Evolutionary conservation across 2,329 filamentous ascomycete genomes (phyloP).

Genomic region (Pseudohalonectria lignicola): DNA sequence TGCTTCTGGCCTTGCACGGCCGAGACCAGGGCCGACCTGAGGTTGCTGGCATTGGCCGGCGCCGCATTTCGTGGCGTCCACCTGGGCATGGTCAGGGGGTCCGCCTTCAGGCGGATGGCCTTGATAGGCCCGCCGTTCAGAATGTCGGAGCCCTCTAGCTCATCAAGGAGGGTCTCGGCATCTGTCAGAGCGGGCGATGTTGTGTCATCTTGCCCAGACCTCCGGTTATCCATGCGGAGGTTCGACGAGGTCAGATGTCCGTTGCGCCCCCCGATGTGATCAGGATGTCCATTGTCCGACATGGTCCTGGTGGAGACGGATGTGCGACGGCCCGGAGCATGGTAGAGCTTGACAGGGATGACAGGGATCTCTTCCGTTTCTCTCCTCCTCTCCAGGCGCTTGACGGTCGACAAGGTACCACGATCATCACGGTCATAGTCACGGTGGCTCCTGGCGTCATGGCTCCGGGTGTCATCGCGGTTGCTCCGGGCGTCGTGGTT

Average conservation of each 20-base stretch:
- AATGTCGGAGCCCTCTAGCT: slow-evolving; percentile 26
- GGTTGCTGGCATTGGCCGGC: slow-evolving; percentile 28
- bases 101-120: slow-evolving; percentile 37
- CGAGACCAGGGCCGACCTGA: slow-evolving; percentile 36
- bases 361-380: background rate
- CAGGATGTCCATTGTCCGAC: slow-evolving; percentile 3
- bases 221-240: background rate
- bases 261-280: too few species aligned
- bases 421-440: background rate
- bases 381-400: background rate
- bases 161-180: slow-evolving; percentile 21
- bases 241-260: background rate
- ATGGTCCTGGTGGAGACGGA: slow-evolving; percentile 15
- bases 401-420: background rate
- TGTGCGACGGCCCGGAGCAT: slow-evolving; percentile 8
- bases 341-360: background rate
- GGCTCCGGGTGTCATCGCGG: background rate
- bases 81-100: slow-evolving; percentile 38
- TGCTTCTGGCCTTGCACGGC: slow-evolving; percentile 47
- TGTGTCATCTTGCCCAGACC: slow-evolving; percentile 13
- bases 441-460: background rate
- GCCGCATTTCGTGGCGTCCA: slow-evolving; percentile 34
- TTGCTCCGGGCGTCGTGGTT: background rate
- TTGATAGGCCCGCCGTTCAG: slow-evolving; percentile 23
- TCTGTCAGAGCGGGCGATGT: slow-evolving; percentile 16